phyloP scores from a whole-genome alignment of 2,329 filamentous ascomycete genomes.

The Colletotrichum sojae region DNA sequence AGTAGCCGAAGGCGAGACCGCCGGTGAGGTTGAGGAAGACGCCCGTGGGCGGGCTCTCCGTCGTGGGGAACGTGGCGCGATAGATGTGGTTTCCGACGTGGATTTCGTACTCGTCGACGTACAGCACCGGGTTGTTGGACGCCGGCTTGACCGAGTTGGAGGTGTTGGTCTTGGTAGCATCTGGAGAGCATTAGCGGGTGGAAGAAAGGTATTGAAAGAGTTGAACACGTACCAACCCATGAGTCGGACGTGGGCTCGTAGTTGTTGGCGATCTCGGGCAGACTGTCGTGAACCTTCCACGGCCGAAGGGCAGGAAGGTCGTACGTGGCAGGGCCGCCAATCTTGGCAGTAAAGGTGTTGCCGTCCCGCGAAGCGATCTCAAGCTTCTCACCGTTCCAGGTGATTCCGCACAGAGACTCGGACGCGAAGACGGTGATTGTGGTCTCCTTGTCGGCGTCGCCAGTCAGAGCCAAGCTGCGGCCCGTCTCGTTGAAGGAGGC shows the following conservation, averaged over 20 bases:
- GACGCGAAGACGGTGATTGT: constrained; percentile 64
- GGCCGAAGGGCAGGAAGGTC: constrained; percentile 56
- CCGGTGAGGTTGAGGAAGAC: constrained; percentile 67
- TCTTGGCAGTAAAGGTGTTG: constrained; percentile 47
- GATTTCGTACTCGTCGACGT: constrained; percentile 70
- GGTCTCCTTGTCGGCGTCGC: constrained; percentile 59
- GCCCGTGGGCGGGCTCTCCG: constrained; percentile 53
- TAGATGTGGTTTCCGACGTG: constrained; percentile 69
- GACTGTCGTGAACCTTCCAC: constrained; percentile 63
- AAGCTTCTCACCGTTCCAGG: constrained; percentile 65
- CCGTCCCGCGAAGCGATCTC: constrained; percentile 46
- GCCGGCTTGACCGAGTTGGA: constrained; percentile 63
- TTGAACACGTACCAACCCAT: constrained; percentile 56
- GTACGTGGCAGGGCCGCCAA: constrained; percentile 48
- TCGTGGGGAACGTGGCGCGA: constrained; percentile 63
- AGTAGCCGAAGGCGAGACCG: constrained; percentile 70
- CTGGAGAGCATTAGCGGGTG: constrained; percentile 37
- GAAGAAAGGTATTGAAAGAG: background rate
- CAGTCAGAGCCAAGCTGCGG: constrained; percentile 57
- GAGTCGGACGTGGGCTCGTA: constrained; percentile 60
- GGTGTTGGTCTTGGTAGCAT: constrained; percentile 64
- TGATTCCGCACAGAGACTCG: constrained; percentile 58
- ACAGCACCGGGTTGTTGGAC: constrained; percentile 67
- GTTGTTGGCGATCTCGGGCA: constrained; percentile 60
- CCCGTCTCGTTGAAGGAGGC: constrained; percentile 52